Percentiles rank a stretch among this genome's conserved stretches.
Evolutionary conservation across 306 rosid genomes (phyloP).

Genomic region (Quercus cerris): DNA sequence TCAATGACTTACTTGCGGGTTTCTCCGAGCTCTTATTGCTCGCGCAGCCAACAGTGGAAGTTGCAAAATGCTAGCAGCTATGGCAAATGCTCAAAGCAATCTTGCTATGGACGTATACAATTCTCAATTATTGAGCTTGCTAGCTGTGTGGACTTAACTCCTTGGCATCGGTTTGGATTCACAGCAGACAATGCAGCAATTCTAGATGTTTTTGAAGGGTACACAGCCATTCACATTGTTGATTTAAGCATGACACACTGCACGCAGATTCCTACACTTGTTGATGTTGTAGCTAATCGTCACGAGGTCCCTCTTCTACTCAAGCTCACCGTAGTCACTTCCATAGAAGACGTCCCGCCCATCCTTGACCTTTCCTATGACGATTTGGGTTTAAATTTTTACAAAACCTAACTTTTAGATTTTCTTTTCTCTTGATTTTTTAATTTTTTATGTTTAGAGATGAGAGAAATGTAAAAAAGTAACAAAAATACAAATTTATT

Average conservation of each 20-base stretch:
- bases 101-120: slow-evolving; percentile 39
- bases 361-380: slow-evolving; percentile 66
- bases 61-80: slow-evolving; percentile 53
- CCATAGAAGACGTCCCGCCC: slow-evolving; percentile 55
- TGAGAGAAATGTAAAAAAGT: rapidly evolving
- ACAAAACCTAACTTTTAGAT: too few relatives aligned
- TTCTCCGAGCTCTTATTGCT: slow-evolving; percentile 70
- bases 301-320: slow-evolving; percentile 55
- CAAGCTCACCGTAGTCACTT: slow-evolving; percentile 59
- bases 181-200: slow-evolving; percentile 75
- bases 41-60: slow-evolving; percentile 66
- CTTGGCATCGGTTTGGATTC: slow-evolving; percentile 92
- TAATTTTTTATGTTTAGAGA: too few relatives aligned
- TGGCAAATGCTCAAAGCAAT: slow-evolving; percentile 24
- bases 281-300: slow-evolving; percentile 76
- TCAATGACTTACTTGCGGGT: slow-evolving; percentile 75
- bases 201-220: slow-evolving; percentile 72
- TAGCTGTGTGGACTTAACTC: slow-evolving; percentile 78
- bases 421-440: too few relatives aligned
- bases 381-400: slow-evolving; percentile 50
- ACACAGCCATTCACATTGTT: slow-evolving; percentile 65
- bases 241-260: slow-evolving; percentile 80
- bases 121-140: slow-evolving; percentile 87
- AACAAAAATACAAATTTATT: too few relatives aligned
- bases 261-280: slow-evolving; percentile 94